A percentile compares a stretch with the other conserved stretches of the same genome.
These are phyloP conservation scores for Antitrichia curtipendula DNA, from an alignment of 225 moss, liverwort and hornwort species.

Conservation along the genomic window DNA sequence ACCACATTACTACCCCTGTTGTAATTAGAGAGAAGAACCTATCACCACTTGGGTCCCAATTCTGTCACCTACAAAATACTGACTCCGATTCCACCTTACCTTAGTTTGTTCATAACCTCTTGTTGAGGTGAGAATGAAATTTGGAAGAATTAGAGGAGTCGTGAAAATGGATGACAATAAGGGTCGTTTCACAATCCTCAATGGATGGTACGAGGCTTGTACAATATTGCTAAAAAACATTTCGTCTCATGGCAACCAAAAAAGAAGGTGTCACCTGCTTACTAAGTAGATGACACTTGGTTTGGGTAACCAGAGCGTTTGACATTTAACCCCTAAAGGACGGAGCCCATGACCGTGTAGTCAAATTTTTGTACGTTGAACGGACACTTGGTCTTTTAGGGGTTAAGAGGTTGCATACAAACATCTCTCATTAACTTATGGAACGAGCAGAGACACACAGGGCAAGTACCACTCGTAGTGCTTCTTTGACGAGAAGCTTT, in stretches of 20 bases:
- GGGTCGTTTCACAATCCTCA: no score
- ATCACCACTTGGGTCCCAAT: background rate
- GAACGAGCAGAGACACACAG: background rate
- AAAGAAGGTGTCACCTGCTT: background rate
- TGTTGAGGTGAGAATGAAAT: background rate
- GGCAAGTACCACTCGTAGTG: conserved; percentile 54
- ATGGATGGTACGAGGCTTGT: no score
- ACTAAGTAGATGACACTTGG: background rate
- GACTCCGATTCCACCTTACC: no score
- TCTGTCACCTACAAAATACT: background rate
- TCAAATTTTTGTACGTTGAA: no score
- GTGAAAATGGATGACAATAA: background rate
- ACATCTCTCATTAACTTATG: background rate
- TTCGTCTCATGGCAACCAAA: no score
- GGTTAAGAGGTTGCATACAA: background rate
- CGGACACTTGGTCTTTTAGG: no score
- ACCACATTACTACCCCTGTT: background rate
- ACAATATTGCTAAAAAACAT: no score
- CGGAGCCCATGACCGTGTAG: no score
- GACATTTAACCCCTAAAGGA: no score
- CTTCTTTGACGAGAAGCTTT: conserved; percentile 54
- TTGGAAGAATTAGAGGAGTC: no score
- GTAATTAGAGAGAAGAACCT: background rate
- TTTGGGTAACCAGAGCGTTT: background rate
- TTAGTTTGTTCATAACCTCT: background rate